Percentiles rank a stretch among this genome's conserved stretches.
Evolutionary conservation across 164 flowering plant genomes (phyloP).

Genomic region (Vitis labrusca): DNA sequence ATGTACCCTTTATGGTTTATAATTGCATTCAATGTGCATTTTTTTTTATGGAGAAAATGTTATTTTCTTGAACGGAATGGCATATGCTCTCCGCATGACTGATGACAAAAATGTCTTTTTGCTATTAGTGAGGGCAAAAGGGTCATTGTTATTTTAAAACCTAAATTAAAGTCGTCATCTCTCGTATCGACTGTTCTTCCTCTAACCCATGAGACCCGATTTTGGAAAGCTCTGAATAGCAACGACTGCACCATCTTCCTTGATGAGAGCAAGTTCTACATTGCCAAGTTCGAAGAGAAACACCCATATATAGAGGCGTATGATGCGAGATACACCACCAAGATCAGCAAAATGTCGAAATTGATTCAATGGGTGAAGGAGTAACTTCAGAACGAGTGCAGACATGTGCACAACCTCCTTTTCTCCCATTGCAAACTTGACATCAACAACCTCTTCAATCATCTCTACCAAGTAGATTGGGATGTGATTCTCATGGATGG

Average conservation of each 20-base stretch:
- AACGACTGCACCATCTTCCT: conserved; percentile 71
- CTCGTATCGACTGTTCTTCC: rapidly evolving
- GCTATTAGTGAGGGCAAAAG: too few species aligned
- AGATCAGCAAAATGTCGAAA: conserved; percentile 23
- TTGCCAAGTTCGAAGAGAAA: conserved; percentile 46
- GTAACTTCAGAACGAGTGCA: conserved; percentile 32
- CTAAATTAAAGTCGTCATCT: too few species aligned
- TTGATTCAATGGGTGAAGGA: conserved; percentile 19
- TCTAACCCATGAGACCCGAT: conserved; percentile 73
- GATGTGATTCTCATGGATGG: conserved; percentile 67
- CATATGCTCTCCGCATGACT: too few species aligned
- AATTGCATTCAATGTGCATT: too few species aligned
- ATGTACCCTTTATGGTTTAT: too few species aligned
- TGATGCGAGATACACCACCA: conserved; percentile 72
- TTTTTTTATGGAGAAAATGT: too few species aligned
- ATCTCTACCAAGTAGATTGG: conserved; percentile 55
- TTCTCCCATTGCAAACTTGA: conserved; percentile 59
- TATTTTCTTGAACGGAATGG: too few species aligned
- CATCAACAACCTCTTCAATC: conserved; percentile 59
- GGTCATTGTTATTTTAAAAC: too few species aligned
- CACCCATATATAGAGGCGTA: conserved; percentile 72
- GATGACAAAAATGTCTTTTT: too few species aligned
- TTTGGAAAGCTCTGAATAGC: conserved; percentile 73
- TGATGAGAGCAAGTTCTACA: conserved; percentile 64
- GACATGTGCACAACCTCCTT: conserved; percentile 59